Evolutionary conservation across 768 basidiomycete genomes (phyloP).

Genomic region (Pisolithus microcarpus): DNA sequence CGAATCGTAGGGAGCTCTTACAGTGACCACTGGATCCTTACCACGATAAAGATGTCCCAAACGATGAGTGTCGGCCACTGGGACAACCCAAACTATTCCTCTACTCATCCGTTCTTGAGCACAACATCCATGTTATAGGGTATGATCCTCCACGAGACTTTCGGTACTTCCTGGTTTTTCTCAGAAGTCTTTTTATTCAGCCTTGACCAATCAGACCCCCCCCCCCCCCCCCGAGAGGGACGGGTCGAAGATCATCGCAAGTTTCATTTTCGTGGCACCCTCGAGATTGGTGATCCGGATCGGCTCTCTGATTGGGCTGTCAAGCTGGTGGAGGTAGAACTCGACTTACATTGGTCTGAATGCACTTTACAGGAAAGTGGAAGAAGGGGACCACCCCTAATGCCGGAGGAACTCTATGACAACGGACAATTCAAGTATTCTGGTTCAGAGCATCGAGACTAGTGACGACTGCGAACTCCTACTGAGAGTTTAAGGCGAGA

Average conservation of each 20-base stretch:
- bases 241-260: conserved; percentile 20
- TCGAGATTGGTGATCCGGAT: conserved; percentile 36
- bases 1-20: conserved; percentile 13
- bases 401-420: conserved; percentile 30
- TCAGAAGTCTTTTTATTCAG: conserved; percentile 20
- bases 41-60: conserved; percentile 19
- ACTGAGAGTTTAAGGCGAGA: conserved; percentile 36
- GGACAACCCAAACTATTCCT: conserved; percentile 12
- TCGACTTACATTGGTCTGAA: conserved; percentile 34
- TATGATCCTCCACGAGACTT: conserved; percentile 7
- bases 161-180: not conserved
- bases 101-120: conserved; percentile 26
- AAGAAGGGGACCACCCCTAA: conserved; percentile 22
- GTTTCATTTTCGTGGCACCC: conserved; percentile 46
- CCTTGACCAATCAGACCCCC: conserved; percentile 40
- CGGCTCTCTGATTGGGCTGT: conserved; percentile 47
- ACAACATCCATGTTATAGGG: conserved; percentile 19
- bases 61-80: conserved; percentile 12
- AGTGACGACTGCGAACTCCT: conserved; percentile 21
- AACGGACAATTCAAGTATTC: conserved; percentile 11
- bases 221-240: conserved; percentile 10
- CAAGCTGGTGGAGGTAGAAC: conserved; percentile 35
- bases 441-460: conserved; percentile 5
- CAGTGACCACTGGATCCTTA: conserved; percentile 26
- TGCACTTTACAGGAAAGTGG: conserved; percentile 16